Base-by-base conservation (phyloP, 2,329 filamentous ascomycete genomes). In the Dothiorella sarmentorum region DNA sequence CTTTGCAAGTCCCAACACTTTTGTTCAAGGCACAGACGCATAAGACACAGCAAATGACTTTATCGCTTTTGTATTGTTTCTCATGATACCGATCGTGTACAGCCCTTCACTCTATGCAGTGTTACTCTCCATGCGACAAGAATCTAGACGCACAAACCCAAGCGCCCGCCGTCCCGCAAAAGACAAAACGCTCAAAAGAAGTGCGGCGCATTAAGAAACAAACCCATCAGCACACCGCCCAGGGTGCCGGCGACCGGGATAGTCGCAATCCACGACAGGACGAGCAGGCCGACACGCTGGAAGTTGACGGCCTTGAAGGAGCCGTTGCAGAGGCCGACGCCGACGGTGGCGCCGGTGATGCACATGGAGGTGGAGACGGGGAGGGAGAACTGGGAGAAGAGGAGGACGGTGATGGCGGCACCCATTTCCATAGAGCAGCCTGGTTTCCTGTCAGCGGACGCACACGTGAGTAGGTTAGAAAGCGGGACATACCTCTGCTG, bases 391-490 rank as follows among this genome's bases (percentile, higher is more conserved):
- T 90, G 87, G 0, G 87, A 89, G 78, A 89, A 89, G 69, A 91
- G 74, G 22, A 91, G 82, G 61, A 91, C 84, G 9, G 88, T 91
- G 64, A 91, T 84, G 64, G 88, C 87, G 43, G 88, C 87, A 45
- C 88, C 88, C 82, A 91, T 83, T 70, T 91, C 88, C 88, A 91
- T 91, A 52, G 86, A 90, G 65, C 77, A 89, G 53, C 78, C 69
- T 43, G 22, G 18, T 62, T 38, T 31, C 49, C 4, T 22, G 56
- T 7, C 18, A 35, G 65, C 45, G 66, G 63, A 17, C 3, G 15
- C 10, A 27, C 29, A 58, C 22, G 15, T 52, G 20, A 37, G 31
- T 31, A 27, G 22, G 35, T 2, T 3, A 17, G n/a, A 15, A 5
- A 31, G 47, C n/a, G 6, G 18, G 13, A 61, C 60, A 49, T 64